Base-by-base conservation (phyloP, 345 rosid genomes). In the Nephelium lappaceum region DNA sequence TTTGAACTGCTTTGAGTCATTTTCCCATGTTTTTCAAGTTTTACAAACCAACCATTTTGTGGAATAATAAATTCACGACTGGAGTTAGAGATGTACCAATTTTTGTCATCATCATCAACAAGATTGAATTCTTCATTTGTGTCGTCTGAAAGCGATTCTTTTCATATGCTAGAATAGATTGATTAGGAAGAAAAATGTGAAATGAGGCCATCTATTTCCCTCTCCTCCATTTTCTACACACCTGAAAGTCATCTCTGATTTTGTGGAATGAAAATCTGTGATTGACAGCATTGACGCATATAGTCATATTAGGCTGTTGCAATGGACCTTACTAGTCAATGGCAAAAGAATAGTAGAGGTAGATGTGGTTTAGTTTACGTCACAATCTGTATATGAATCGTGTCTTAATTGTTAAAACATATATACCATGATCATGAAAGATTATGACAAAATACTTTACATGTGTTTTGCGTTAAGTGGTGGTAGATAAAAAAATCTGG, bases 401-500 rank as follows among this genome's bases (percentile, higher is more conserved):
- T 9, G 64, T 38, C 69, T 71, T 39, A 23, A 69, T 42, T 23
- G 47, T 80, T 45, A n/a, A 42, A 51, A 69, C 63, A 58, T 66
- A 36, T 65, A 69, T 71, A 55, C 47, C 49, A 0, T 5, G 62
- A 39, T 67, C 11, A 68, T 31, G 23, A 45, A 61, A 41, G 45
- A 25, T 61, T 58, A 72, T 61, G 77, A 82, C 69, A 60, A 23
- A 36, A 11, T 49, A 12, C 38, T 39, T 27, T 11, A n/a, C 0
- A n/a, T 16, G 75, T 47, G n/a, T 14, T 1, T 31, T 18, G 51
- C 7, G 75, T 73, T 61, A 1, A 81, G 63, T 55, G 49, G 62
- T 70, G 41, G 47, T 27, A 74, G 53, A 27, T 25, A 2, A 71
- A 38, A 42, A 53, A 49, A 31, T 77, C 43, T 51, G 75, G 83